Percentiles rank a stretch among this genome's conserved stretches.
phyloP scores from a whole-genome alignment of 1,139 yeast genomes.

The Pichia sp. region DNA sequence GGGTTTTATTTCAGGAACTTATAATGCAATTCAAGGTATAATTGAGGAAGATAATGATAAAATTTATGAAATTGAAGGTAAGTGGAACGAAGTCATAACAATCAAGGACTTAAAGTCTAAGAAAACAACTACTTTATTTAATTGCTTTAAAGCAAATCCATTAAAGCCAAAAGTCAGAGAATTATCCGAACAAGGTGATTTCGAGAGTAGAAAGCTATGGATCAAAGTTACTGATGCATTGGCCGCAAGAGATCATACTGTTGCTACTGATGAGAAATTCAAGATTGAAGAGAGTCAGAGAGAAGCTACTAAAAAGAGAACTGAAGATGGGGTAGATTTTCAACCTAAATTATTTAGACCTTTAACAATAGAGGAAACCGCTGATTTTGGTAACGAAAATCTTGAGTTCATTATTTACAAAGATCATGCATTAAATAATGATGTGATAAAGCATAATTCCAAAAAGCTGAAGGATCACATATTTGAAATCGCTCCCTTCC shows the following conservation, averaged over 20 bases:
- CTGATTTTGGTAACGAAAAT: conserved; percentile 34
- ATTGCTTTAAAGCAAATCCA: conserved; percentile 50
- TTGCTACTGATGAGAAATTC: conserved; percentile 84
- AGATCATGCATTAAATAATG: conserved; percentile 40
- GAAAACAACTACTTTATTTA: conserved; percentile 47
- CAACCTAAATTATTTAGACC: conserved; percentile 69
- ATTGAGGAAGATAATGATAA: conserved; percentile 53
- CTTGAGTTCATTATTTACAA: conserved; percentile 65
- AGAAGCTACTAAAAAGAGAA: conserved; percentile 60
- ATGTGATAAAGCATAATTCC: conserved; percentile 15
- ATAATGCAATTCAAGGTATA: conserved; percentile 79
- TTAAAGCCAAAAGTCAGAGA: conserved; percentile 69
- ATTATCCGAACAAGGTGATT: conserved; percentile 66
- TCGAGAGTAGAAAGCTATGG: conserved; percentile 85
- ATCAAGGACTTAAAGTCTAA: conserved; percentile 42
- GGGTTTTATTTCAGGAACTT: conserved; percentile 89
- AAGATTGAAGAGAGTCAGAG: conserved; percentile 84
- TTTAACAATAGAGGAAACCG: conserved; percentile 32
- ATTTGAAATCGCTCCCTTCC: conserved; percentile 60
- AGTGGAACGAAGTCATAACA: conserved; percentile 87
- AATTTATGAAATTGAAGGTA: conserved; percentile 69
- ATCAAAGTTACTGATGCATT: conserved; percentile 72
- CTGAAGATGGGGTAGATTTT: conserved; percentile 73
- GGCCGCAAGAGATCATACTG: conserved; percentile 63
- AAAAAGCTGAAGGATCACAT: conserved; percentile 49